Evolutionary conservation across 345 rosid genomes (phyloP).

Genomic region (Salix exigua): DNA sequence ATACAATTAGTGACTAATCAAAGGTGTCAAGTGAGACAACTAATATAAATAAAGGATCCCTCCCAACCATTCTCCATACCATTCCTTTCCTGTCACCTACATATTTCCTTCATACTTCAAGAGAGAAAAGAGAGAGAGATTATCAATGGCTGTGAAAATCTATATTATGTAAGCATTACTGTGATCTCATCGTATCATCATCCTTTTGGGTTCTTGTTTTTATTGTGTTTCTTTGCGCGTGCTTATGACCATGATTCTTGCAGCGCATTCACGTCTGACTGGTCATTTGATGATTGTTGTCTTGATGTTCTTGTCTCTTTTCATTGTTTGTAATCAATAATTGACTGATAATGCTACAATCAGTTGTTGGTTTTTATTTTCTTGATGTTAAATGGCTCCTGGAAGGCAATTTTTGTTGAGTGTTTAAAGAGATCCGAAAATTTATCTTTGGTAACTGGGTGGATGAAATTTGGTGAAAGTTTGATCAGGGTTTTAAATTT

Average conservation of each 20-base stretch:
- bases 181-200: neutral
- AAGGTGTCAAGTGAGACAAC: neutral
- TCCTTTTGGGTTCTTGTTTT: neutral
- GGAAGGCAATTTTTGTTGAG: neutral
- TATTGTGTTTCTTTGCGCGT: neutral
- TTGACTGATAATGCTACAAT: neutral
- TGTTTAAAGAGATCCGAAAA: neutral
- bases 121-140: neutral
- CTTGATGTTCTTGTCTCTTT: neutral
- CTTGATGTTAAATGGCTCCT: neutral
- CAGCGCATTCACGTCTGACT: neutral
- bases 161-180: conserved; percentile 49
- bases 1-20: conserved; percentile 14
- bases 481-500: neutral
- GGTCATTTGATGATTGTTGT: conserved; percentile 1
- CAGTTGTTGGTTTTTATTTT: neutral
- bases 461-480: neutral
- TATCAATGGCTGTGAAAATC: conserved; percentile 54
- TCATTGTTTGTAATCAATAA: neutral
- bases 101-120: neutral
- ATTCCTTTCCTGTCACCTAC: conserved; percentile 1
- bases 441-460: conserved; percentile 2
- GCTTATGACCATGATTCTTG: neutral
- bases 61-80: neutral
- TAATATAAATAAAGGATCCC: conserved; percentile 29